These are phyloP conservation scores for Coffea eugenioides DNA, from an alignment of 257 asterid genomes.

Conservation along the genomic window DNA sequence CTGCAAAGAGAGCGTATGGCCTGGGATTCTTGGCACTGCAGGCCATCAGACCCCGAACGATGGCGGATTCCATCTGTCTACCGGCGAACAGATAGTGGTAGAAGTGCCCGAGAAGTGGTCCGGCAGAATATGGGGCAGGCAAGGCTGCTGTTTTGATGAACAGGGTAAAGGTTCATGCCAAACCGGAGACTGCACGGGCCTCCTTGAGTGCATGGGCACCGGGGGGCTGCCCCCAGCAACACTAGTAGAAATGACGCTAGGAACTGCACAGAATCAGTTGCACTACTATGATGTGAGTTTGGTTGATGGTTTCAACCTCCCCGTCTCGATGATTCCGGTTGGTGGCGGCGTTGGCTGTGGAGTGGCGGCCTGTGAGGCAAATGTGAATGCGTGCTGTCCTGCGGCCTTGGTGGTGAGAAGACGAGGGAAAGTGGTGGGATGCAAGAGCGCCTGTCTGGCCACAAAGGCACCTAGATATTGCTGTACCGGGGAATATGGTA, in stretches of 20 bases:
- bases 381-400: conserved; percentile 61
- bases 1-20: conserved; percentile 71
- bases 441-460: conserved; percentile 70
- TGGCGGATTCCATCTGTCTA: conserved; percentile 62
- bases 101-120: conserved; percentile 70
- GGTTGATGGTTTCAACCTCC: conserved; percentile 78
- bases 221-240: conserved; percentile 76
- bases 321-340: conserved; percentile 63
- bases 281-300: conserved; percentile 84
- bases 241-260: conserved; percentile 71
- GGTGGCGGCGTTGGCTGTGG: conserved; percentile 52
- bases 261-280: conserved; percentile 39
- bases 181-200: conserved; percentile 77
- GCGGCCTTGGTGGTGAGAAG: conserved; percentile 37
- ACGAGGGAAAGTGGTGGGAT: conserved; percentile 54
- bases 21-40: conserved; percentile 59
- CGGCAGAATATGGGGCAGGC: conserved; percentile 80
- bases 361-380: conserved; percentile 69
- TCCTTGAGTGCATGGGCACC: conserved; percentile 45
- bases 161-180: conserved; percentile 57
- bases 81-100: conserved; percentile 40
- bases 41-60: conserved; percentile 47
- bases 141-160: conserved; percentile 60
- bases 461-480: conserved; percentile 41
- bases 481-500: conserved; percentile 53